Evolutionary conservation across 2,329 filamentous ascomycete species (phyloP).

Genomic region (Colletotrichum gigasporum): DNA sequence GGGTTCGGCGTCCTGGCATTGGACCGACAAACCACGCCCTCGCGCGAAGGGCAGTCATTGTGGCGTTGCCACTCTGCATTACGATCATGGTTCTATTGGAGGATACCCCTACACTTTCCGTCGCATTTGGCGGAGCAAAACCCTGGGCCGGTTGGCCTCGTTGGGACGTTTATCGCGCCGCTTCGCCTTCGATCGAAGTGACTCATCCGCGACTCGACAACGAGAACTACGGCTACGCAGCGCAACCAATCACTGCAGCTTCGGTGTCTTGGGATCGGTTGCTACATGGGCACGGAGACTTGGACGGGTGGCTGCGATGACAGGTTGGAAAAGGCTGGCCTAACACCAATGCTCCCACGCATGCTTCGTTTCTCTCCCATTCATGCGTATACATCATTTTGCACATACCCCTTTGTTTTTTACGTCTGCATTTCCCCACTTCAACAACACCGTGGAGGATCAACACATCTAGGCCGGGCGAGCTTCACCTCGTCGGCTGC

Average conservation of each 20-base stretch:
- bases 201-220: neutral
- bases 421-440: constrained; percentile 28
- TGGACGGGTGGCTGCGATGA: neutral
- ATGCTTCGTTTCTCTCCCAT: constrained; percentile 25
- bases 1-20: constrained; percentile 30
- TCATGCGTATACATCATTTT: constrained; percentile 31
- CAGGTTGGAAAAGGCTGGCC: constrained; percentile 31
- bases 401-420: constrained; percentile 29
- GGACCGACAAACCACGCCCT: constrained; percentile 27
- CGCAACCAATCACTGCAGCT: neutral
- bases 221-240: neutral
- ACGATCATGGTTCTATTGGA: constrained; percentile 28
- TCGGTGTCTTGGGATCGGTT: neutral
- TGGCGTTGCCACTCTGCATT: constrained; percentile 31
- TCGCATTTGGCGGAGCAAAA: constrained; percentile 11
- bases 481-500: constrained; percentile 24
- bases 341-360: constrained; percentile 18
- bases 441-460: constrained; percentile 30
- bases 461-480: constrained; percentile 13
- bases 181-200: neutral
- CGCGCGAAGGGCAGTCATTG: constrained; percentile 29
- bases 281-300: neutral
- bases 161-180: neutral
- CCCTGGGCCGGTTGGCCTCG: neutral
- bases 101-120: constrained; percentile 25